Percentiles rank a stretch among this genome's conserved stretches.
Evolutionary conservation across 331 rosid species (phyloP).

Genomic region (Dryas integrifolia): DNA sequence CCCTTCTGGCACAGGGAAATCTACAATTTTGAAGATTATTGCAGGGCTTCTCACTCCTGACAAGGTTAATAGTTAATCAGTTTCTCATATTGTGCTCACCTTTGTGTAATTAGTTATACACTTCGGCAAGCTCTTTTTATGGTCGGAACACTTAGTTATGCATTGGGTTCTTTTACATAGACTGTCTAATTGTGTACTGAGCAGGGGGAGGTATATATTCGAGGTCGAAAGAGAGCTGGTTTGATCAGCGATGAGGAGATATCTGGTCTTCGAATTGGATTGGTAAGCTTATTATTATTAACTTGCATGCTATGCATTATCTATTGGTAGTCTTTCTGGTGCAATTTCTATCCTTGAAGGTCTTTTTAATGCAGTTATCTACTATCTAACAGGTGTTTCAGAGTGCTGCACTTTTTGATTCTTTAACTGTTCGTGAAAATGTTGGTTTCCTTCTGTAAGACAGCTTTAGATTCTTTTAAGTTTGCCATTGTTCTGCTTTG

Average conservation of each 20-base stretch:
- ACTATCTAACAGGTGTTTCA: conserved; percentile 76
- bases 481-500: conserved; percentile 2
- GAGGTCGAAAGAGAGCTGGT: conserved; percentile 83
- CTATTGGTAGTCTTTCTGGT: conserved; percentile 9
- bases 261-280: conserved; percentile 88
- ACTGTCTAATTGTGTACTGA: conserved; percentile 23
- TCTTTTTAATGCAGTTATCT: conserved; percentile 16
- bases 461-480: conserved; percentile 24
- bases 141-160: background rate
- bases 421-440: conserved; percentile 94
- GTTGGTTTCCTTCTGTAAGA: conserved; percentile 97
- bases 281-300: conserved; percentile 47
- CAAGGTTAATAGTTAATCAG: conserved; percentile 42
- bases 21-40: conserved; percentile 80
- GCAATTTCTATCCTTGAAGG: background rate
- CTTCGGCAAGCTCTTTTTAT: background rate
- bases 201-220: conserved; percentile 93
- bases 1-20: conserved; percentile 98
- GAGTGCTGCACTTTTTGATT: conserved; percentile 99
- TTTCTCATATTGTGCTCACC: background rate
- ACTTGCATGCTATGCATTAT: conserved; percentile 16
- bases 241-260: conserved; percentile 84
- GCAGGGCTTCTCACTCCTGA: conserved; percentile 98
- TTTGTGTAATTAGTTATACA: conserved; percentile 9
- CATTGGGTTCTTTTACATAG: conserved; percentile 10